Percentiles rank a stretch among this genome's conserved stretches.
Evolutionary conservation across 768 basidiomycete species (phyloP).

Genomic region (Thelephora ganbajun): DNA sequence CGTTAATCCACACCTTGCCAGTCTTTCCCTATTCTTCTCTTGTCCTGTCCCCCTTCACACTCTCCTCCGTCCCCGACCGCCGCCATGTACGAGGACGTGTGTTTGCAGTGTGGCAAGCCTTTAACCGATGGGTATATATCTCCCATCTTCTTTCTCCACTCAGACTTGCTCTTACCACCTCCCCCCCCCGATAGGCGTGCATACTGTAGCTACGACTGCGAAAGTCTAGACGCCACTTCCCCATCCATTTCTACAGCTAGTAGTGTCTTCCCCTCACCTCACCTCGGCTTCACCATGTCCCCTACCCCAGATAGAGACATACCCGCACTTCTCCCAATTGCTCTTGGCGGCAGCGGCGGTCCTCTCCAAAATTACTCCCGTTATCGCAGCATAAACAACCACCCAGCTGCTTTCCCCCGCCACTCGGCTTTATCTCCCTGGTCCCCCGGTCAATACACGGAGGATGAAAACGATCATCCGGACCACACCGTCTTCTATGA

Average conservation of each 20-base stretch:
- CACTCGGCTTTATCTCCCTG: conserved; percentile 51
- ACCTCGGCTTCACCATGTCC: conserved; percentile 29
- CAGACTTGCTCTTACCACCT: background rate
- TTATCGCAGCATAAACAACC: conserved; percentile 3
- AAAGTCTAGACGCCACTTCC: conserved; percentile 45
- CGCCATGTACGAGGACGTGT: background rate
- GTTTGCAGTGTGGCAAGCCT: background rate
- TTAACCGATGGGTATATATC: background rate
- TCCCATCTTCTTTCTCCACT: background rate
- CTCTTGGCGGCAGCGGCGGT: conserved; percentile 27
- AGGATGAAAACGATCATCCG: conserved; percentile 46
- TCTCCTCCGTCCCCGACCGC: background rate
- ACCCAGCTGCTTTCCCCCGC: conserved; percentile 30
- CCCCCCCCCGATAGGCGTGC: conserved; percentile 28
- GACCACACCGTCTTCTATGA: conserved; percentile 15
- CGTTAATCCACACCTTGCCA: too few relatives aligned
- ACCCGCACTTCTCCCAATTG: conserved; percentile 46
- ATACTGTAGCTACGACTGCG: conserved; percentile 62
- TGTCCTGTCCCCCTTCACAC: background rate
- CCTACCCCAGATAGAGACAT: conserved; percentile 30
- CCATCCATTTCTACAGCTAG: conserved; percentile 55
- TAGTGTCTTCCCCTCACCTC: conserved; percentile 57
- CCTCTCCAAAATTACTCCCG: conserved; percentile 21
- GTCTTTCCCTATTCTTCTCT: too few relatives aligned
- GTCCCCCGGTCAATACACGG: conserved; percentile 55